Evolutionary conservation across 2,329 filamentous ascomycete genomes (phyloP), one percentile per base, ranked within the genome.

Genomic region (Cucurbitaria berberidis): DNA sequence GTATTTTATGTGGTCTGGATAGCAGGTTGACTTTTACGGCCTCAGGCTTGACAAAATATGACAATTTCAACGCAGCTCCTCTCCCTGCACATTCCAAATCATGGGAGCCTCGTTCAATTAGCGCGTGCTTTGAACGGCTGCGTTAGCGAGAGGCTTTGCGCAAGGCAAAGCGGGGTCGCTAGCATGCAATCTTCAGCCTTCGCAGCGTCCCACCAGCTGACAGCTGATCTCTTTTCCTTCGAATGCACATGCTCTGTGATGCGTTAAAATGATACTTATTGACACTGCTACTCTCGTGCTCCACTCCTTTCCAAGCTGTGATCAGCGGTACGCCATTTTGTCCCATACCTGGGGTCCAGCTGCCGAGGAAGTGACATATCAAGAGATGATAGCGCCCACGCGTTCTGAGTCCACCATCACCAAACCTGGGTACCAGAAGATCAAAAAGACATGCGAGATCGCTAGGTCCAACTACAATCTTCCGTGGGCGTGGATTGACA

Each of bases 401-500:
- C 51, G 51, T 18, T 45, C 52, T 13, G 41, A 29, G 3, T n/a
- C 36, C 8, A 53, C 51, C 7, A 32, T 35, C 18, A 13, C 35
- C 10, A 58, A 58, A 19, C 36, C 51, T 10, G 55, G 57, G 11
- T 60, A 55, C 34, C 16, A 27, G 11, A 60, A 60, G 16, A 55
- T 60, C 4, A 27, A 40, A 8, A 47, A 49, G 22, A 55, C 42
- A 3, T 60, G 57, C 36, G 44, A 43, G 30, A 48, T 45, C n/a
- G 62, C 62, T 13, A 8, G 10, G 10, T 18, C 30, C 1, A 19
- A 38, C 2, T 40, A 62, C 35, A 44, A 47, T 5, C 39, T 54
- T 7, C 21, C 15, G 1, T 54, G 45, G n/a, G 46, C 46, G 15
- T 64, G 62, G 62, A 32, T 61, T 16, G 60, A 63, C 34, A 63